Base-by-base conservation (phyloP, 805 yeast genomes). In the Ogataea minuta region DNA sequence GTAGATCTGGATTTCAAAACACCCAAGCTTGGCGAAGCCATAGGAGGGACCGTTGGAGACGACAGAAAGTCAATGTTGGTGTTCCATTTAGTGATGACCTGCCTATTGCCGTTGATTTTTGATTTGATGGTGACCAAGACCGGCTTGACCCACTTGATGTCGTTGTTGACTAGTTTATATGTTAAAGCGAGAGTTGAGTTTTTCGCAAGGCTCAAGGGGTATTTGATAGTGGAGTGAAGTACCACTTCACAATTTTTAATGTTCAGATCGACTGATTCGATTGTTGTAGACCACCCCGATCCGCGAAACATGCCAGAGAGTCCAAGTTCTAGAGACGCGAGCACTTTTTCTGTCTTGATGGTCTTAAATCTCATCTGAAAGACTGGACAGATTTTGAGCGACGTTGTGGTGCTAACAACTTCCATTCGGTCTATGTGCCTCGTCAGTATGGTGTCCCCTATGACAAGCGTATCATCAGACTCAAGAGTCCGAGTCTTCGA, bases 31-130 rank as follows among this genome's bases (percentile, higher is more conserved):
- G 50, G 46, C 36, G 68, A 68, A 24, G 66, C 47, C 9, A 23
- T 28, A 12, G 13, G 40, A 9, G 24, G 48, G 23, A 36, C n/a
- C 6, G 36, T 9, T 11, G 45, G 39, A 5, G 49, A 16, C 9
- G 44, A 27, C 16, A 48, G 48, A n/a, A 60, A 53, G 41, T 60
- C 70, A 8, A 68, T 58, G 21, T 57, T 57, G 3, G 72, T 66
- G 5, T 57, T 54, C 72, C 72, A 68, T 24, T 53, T 55, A 2
- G 71, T 66, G 4, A 43, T 43, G 10, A 63, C 48, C 6, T 48
- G 28, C 14, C 48, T 43, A 4, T 49, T 38, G 4, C 40, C 38
- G 28, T 52, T 50, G 7, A 59, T 37, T 2, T 36, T 43, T 8
- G 60, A 48, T 12, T 41, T 34, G 3, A 59, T 54, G 1, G 45